Conservation (phyloP, 768 basidiomycete genomes). For the Mycena latifolia region DNA sequence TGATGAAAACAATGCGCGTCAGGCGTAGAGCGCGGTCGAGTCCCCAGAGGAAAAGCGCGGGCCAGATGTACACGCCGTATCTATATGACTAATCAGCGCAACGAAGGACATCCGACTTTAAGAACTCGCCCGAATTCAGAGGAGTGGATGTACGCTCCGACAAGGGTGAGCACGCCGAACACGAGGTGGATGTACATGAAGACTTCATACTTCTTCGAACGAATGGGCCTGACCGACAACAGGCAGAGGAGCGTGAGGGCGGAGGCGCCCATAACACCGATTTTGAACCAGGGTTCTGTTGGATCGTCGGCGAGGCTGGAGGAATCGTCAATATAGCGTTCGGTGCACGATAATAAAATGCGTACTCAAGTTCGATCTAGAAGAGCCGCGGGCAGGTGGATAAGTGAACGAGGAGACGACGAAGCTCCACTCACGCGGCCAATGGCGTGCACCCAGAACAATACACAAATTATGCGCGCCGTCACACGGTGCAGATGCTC, state of each 20-base stretch:
- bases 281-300: constrained; percentile 22
- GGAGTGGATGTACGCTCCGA: constrained; percentile 44
- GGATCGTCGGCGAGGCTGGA: constrained; percentile 2
- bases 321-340: constrained; percentile 1
- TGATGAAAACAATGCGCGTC: constrained; percentile 45
- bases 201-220: constrained; percentile 50
- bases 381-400: background rate
- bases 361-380: constrained; percentile 5
- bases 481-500: constrained; percentile 50
- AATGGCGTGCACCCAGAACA: constrained; percentile 54
- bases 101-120: background rate
- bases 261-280: constrained; percentile 37
- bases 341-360: background rate
- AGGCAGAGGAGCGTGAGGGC: constrained; percentile 49
- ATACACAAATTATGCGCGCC: constrained; percentile 51
- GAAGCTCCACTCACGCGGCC: constrained; percentile 37
- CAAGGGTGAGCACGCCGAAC: constrained; percentile 45
- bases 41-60: constrained; percentile 53
- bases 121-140: constrained; percentile 19
- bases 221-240: constrained; percentile 52
- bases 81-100: background rate
- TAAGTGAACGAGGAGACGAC: too few species aligned
- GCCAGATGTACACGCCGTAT: constrained; percentile 49
- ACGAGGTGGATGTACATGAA: constrained; percentile 55
- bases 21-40: constrained; percentile 56